Percentiles rank a stretch among this genome's conserved stretches.
Evolutionary conservation across 2,329 filamentous ascomycete genomes (phyloP).

Genomic region (Cucurbitaria berberidis): DNA sequence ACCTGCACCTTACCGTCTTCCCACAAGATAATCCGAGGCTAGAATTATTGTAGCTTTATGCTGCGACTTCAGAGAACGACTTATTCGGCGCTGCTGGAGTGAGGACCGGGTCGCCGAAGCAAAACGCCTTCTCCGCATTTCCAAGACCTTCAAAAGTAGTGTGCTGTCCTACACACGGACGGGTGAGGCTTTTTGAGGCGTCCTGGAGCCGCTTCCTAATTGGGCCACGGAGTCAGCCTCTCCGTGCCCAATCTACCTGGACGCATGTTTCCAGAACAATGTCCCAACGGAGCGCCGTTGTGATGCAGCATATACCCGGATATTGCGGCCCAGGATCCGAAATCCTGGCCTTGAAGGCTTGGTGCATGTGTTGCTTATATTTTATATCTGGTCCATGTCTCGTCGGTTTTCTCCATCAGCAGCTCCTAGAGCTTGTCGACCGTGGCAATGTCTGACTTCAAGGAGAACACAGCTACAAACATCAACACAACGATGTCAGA

Average conservation of each 20-base stretch:
- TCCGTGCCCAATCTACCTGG: constrained; percentile 6
- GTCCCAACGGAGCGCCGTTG: constrained; percentile 9
- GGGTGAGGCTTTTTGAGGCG: constrained; percentile 7
- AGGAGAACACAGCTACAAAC: constrained; percentile 12
- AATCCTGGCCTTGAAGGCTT: constrained; percentile 1
- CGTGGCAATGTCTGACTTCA: constrained; percentile 22
- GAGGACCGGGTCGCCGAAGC: neutral
- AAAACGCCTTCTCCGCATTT: neutral
- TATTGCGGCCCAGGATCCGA: constrained; percentile 16
- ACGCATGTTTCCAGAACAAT: constrained; percentile 18
- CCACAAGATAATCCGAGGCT: neutral
- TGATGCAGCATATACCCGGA: constrained; percentile 18
- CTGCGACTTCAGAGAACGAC: neutral
- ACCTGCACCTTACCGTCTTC: neutral
- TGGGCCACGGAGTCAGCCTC: constrained; percentile 5
- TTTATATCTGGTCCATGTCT: constrained; percentile 19
- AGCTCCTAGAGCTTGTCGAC: constrained; percentile 6
- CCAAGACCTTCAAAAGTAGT: neutral
- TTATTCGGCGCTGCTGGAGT: neutral
- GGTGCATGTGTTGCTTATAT: constrained; percentile 8
- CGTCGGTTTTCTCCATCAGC: constrained; percentile 8
- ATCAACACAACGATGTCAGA: constrained; percentile 17
- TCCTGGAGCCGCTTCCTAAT: constrained; percentile 7
- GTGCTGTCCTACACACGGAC: constrained; percentile 3
- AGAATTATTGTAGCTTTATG: neutral